A percentile compares a stretch with the other conserved stretches of the same genome.
Conservation (phyloP, 164 flowering plant species). For the Taxillus chinensis region DNA sequence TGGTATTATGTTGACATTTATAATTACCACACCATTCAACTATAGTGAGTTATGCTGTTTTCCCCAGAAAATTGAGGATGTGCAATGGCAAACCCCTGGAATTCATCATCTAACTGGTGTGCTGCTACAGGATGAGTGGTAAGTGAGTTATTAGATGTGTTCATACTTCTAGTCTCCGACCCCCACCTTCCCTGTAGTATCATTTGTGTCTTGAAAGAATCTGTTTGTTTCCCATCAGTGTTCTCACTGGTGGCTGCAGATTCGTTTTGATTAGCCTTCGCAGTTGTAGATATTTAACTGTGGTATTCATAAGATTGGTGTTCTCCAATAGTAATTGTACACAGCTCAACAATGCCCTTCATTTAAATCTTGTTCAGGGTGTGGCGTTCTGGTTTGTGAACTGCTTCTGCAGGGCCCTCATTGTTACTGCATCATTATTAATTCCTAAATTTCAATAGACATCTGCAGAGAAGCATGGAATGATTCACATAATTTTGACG, state of each 20-base stretch:
- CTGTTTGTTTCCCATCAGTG: slow-evolving; percentile 15
- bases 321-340: slow-evolving; percentile 13
- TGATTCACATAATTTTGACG: neutral
- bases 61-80: slow-evolving; percentile 16
- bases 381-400: neutral
- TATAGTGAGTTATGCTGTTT: neutral
- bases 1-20: neutral
- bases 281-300: slow-evolving; percentile 32
- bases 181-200: slow-evolving; percentile 10
- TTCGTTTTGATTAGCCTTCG: slow-evolving; percentile 3
- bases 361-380: too few relatives aligned
- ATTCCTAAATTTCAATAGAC: neutral
- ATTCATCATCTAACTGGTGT: slow-evolving; percentile 11
- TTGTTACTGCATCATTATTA: neutral
- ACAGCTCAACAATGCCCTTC: slow-evolving; percentile 4
- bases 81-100: slow-evolving; percentile 7
- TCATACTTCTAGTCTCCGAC: slow-evolving; percentile 16
- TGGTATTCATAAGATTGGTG: slow-evolving; percentile 16
- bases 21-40: neutral
- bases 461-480: neutral
- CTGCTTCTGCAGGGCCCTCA: neutral
- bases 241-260: slow-evolving; percentile 20
- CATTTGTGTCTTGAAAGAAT: slow-evolving; percentile 15
- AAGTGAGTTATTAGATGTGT: slow-evolving; percentile 17
- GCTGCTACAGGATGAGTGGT: slow-evolving; percentile 25